A percentile compares a stretch with the other conserved stretches of the same genome.
Conservation (phyloP, 345 rosid species). For the Balakata baccata region DNA sequence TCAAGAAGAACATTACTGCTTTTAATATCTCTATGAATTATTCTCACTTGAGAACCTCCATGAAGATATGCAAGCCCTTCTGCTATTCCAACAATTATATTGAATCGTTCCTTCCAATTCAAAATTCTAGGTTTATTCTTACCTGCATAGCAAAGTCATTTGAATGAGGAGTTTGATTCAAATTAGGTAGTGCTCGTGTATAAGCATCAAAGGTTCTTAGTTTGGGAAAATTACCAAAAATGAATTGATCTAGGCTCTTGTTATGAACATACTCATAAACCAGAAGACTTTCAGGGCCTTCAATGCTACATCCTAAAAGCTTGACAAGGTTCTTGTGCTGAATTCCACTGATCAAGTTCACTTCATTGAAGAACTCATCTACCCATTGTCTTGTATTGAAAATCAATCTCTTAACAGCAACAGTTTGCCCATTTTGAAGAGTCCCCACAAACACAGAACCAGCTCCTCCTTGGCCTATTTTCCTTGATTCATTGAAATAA, state of each 20-base stretch:
- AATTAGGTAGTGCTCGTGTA: not conserved
- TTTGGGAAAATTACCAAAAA: constrained; percentile 38
- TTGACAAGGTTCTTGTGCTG: constrained; percentile 54
- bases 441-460: constrained; percentile 47
- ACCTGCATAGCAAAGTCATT: constrained; percentile 26
- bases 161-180: not conserved
- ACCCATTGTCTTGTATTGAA: constrained; percentile 60
- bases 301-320: constrained; percentile 59
- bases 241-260: constrained; percentile 52
- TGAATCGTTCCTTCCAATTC: constrained; percentile 41
- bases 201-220: not conserved
- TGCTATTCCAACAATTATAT: constrained; percentile 44
- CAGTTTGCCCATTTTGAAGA: constrained; percentile 38
- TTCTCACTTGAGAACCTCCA: constrained; percentile 39
- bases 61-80: constrained; percentile 57
- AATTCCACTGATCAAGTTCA: constrained; percentile 47
- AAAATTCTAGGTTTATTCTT: constrained; percentile 23
- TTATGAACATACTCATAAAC: constrained; percentile 51
- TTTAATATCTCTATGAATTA: constrained; percentile 54
- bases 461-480: constrained; percentile 55
- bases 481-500: constrained; percentile 36
- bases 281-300: constrained; percentile 60
- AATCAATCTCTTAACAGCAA: constrained; percentile 51
- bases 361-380: constrained; percentile 55
- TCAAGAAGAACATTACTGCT: constrained; percentile 55